Evolutionary conservation across 495 filamentous ascomycete species (phyloP).

Genomic region (Aspergillus bridgeri): DNA sequence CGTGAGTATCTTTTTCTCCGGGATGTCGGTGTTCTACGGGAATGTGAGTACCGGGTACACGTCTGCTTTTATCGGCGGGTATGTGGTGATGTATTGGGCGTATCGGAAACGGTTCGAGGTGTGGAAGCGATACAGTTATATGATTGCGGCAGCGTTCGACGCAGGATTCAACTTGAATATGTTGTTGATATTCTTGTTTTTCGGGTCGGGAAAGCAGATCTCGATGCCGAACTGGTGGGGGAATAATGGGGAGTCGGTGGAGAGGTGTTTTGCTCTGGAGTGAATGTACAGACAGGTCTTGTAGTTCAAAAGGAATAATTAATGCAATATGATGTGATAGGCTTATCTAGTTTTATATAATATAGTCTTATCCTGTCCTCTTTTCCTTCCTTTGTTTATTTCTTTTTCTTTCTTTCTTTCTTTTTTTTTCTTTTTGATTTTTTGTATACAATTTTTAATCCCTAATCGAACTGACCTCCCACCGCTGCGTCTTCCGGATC

Average conservation of each 20-base stretch:
- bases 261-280: slow-evolving; percentile 34
- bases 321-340: too few relatives aligned
- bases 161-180: slow-evolving; percentile 56
- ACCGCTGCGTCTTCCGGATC: neutral
- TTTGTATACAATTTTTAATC: too few relatives aligned
- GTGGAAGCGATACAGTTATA: slow-evolving; percentile 56
- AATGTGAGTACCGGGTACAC: slow-evolving; percentile 52
- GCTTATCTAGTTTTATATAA: too few relatives aligned
- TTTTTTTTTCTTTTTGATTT: too few relatives aligned
- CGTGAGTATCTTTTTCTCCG: slow-evolving; percentile 50
- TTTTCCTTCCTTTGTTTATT: too few relatives aligned
- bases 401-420: too few relatives aligned
- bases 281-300: neutral
- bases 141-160: slow-evolving; percentile 55
- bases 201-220: slow-evolving; percentile 49
- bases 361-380: too few relatives aligned
- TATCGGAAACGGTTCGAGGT: slow-evolving; percentile 50
- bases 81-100: slow-evolving; percentile 53
- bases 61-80: slow-evolving; percentile 53
- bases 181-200: slow-evolving; percentile 54
- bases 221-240: slow-evolving; percentile 59
- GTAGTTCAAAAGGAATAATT: too few relatives aligned
- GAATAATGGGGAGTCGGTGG: slow-evolving; percentile 39
- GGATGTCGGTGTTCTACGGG: slow-evolving; percentile 33
- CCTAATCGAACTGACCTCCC: too few relatives aligned